Evolutionary conservation across 306 rosid species (phyloP).

Genomic region (Sindora glabra): DNA sequence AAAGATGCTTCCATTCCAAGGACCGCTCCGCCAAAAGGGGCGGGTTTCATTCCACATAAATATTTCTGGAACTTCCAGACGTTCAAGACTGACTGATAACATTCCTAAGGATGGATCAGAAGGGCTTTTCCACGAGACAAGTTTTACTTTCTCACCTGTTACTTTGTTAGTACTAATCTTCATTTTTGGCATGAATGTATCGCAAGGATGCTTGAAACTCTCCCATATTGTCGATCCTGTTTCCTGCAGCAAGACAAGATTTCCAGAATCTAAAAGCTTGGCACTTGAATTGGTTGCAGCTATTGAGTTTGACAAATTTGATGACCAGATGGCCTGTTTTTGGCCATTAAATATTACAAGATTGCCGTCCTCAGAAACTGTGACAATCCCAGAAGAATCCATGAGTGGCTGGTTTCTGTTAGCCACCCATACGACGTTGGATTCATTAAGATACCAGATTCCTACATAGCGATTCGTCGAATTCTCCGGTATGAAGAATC

Average conservation of each 20-base stretch:
- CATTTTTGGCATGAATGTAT: neutral
- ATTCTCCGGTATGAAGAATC: conserved; percentile 21
- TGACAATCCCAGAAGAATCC: conserved; percentile 6
- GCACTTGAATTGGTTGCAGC: neutral
- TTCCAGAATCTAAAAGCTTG: conserved; percentile 16
- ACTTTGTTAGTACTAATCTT: neutral
- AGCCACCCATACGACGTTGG: conserved; percentile 19
- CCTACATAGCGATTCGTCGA: conserved; percentile 12
- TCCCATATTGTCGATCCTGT: conserved; percentile 4
- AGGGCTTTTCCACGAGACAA: conserved; percentile 3
- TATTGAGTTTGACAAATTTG: conserved; percentile 15
- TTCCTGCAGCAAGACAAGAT: conserved; percentile 12
- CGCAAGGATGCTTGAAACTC: conserved; percentile 19
- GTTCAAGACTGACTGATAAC: neutral
- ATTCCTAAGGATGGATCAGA: conserved; percentile 9
- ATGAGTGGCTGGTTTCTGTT: conserved; percentile 13
- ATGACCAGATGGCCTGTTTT: conserved; percentile 4
- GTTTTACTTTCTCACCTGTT: neutral
- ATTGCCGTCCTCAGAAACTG: conserved; percentile 1
- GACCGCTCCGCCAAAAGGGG: conserved; percentile 3
- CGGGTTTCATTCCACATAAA: neutral
- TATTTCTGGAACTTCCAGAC: neutral
- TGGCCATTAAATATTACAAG: conserved; percentile 15
- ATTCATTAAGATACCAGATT: conserved; percentile 8
- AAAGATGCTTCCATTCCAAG: neutral